phyloP scores from a whole-genome alignment of 495 filamentous ascomycete genomes.

The Astrocystis sublimbata region DNA sequence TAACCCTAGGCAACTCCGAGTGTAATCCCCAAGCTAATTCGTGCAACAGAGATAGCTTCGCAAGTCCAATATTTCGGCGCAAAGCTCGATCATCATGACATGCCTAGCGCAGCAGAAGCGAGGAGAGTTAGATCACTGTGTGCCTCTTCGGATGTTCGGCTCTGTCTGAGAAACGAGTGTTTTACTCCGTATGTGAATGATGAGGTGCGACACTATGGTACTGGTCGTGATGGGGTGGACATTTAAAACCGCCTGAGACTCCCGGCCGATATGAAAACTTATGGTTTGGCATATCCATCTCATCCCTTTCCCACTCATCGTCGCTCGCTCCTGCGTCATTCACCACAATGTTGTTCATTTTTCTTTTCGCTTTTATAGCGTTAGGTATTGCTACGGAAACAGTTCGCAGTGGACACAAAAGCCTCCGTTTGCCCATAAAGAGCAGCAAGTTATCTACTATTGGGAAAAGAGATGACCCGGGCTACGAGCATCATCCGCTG shows the following conservation, averaged over 20 bases:
- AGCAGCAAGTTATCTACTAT: not conserved
- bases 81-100: not conserved
- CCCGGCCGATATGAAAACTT: not conserved
- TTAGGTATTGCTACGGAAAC: conserved; percentile 3
- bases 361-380: conserved; percentile 1
- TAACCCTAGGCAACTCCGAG: not conserved
- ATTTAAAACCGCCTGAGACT: conserved; percentile 10
- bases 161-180: not conserved
- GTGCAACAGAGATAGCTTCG: not conserved
- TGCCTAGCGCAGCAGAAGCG: not conserved
- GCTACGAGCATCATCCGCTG: conserved; percentile 6
- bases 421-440: conserved; percentile 11
- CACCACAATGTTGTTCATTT: conserved; percentile 11
- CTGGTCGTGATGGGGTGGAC: not conserved
- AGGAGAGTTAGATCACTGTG: not conserved
- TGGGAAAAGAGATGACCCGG: not conserved
- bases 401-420: not conserved
- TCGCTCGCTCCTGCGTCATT: not conserved
- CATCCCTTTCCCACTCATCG: not conserved
- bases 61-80: not conserved
- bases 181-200: not conserved
- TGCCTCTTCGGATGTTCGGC: not conserved
- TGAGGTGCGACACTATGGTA: not conserved
- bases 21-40: not conserved
- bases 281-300: not conserved